Base-by-base conservation (phyloP, 169 alveolate genomes). In the Cytauxzoon felis region DNA sequence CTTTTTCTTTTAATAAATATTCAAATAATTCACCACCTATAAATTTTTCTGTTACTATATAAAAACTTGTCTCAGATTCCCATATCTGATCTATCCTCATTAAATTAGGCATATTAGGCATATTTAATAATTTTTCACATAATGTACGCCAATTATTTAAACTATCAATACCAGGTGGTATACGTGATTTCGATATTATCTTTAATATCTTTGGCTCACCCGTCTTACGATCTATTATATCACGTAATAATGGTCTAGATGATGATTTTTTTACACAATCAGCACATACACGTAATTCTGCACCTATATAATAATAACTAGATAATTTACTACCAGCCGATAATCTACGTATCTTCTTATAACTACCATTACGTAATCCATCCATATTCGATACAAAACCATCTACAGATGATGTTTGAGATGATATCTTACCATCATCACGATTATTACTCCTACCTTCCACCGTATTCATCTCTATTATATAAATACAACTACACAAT, bases 11-110 rank as follows among this genome's bases (percentile, higher is more conserved):
- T 26, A 88, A 82, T 40, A 92, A 67, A 60, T 89, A 92, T 71
- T 83, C 93, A 66, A 91, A 92, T 5, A 92, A 88, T 52, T 92
- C 97, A 5, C 94, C 94, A 3, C 97, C 97, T 53, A 78, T 82
- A 45, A 92, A 72, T 68, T 89, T 83, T 78, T 92, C 96, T 75
- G 88, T 82, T 9, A 90, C 92, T 29, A 92, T 63, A 40, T 89
- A 87, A 60, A 86, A 92, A 30, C 81, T 59, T 21, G 90, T 75
- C 13, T 79, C 90, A n/a, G 88, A 89, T 71, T 92, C 96, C 68
- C 87, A 87, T 42, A 92, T 88, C 51, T 89, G 94, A 51, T 85
- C 87, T 27, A 92, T 69, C 48, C 76, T 65, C 94, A 92, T 85
- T 11, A 84, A 24, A 58, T 91, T 87, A 21, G 92, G 91, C 57